phyloP scores from a whole-genome alignment of 306 rosid genomes.

The Gastrolobium bilobum region DNA sequence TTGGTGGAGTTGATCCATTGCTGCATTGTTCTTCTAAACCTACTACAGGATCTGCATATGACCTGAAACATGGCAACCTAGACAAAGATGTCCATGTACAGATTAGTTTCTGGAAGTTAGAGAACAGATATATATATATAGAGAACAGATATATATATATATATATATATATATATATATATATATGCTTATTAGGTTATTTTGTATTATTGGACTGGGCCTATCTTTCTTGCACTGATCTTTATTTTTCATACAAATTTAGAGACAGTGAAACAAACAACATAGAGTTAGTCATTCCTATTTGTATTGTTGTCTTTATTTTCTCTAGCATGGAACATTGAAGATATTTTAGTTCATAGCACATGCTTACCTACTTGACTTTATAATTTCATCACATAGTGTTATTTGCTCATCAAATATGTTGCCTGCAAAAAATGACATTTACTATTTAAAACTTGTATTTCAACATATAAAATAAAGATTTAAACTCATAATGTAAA shows the following conservation, averaged over 20 bases:
- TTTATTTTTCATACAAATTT: not conserved
- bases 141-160: too few relatives aligned
- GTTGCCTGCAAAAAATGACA: slow-evolving; percentile 51
- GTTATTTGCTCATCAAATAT: slow-evolving; percentile 52
- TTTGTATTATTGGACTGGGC: not conserved
- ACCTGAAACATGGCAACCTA: slow-evolving; percentile 57
- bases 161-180: not conserved
- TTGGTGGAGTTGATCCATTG: slow-evolving; percentile 55
- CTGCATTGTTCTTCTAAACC: slow-evolving; percentile 55
- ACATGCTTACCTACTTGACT: slow-evolving; percentile 58
- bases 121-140: not conserved
- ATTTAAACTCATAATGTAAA: slow-evolving; percentile 23
- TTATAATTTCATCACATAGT: slow-evolving; percentile 50
- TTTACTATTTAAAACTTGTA: slow-evolving; percentile 12
- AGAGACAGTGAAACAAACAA: not conserved
- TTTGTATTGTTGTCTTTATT: not conserved
- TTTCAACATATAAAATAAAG: slow-evolving; percentile 3
- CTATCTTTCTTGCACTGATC: not conserved
- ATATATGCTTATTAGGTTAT: not conserved
- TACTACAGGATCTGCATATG: slow-evolving; percentile 48
- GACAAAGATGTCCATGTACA: slow-evolving; percentile 18
- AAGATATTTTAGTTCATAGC: not conserved
- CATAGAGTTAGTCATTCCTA: not conserved
- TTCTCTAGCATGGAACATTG: not conserved
- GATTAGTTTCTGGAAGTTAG: slow-evolving; percentile 33